Evolutionary conservation across 257 asterid genomes (phyloP).

Genomic region (Solanum neorickii): DNA sequence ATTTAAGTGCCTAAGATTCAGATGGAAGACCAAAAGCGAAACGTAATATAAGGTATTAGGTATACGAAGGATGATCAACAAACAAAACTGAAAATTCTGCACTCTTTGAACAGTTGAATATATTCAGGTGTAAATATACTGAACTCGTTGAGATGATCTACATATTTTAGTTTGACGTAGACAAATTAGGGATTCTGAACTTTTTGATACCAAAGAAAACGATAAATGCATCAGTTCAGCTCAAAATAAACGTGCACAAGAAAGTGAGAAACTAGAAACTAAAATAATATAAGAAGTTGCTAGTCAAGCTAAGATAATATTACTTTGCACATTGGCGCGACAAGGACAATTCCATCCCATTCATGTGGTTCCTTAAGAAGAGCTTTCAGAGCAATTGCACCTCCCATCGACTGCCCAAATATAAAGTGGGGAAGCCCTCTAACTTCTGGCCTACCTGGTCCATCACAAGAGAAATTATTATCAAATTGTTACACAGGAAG

Average conservation of each 20-base stretch:
- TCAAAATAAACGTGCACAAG: neutral
- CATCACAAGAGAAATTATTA: neutral
- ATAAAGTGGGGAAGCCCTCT: slow-evolving; percentile 62
- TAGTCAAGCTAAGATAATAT: neutral
- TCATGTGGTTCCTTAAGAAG: slow-evolving; percentile 52
- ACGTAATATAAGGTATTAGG: neutral
- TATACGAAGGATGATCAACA: neutral
- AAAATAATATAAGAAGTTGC: neutral
- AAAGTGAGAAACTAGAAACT: neutral
- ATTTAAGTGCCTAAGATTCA: neutral
- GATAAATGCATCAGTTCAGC: neutral
- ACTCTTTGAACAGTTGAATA: neutral
- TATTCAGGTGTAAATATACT: neutral
- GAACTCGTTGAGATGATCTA: neutral
- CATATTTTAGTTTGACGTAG: neutral
- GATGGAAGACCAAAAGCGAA: neutral
- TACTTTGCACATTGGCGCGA: slow-evolving; percentile 98
- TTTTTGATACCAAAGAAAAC: neutral
- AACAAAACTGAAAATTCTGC: neutral
- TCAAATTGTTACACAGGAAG: neutral
- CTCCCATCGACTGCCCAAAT: slow-evolving; percentile 99
- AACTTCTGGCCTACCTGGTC: slow-evolving; percentile 79
- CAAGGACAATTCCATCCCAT: slow-evolving; percentile 93
- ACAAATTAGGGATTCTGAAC: neutral
- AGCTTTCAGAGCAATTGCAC: slow-evolving; percentile 85